Evolutionary conservation across 164 flowering plant genomes (phyloP).

Genomic region (Cinnamomum chago): DNA sequence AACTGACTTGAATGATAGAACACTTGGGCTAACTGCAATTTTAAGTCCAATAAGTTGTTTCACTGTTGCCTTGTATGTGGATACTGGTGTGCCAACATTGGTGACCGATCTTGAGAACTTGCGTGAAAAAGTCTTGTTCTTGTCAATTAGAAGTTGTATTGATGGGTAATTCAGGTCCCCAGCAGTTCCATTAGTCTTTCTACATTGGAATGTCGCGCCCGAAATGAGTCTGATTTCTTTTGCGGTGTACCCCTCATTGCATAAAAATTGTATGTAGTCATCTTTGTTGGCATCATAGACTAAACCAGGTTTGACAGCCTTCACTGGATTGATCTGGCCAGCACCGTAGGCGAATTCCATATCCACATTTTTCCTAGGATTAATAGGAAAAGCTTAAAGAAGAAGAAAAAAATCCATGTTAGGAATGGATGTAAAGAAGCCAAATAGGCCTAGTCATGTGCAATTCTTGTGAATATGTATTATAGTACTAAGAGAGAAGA

Average conservation of each 20-base stretch:
- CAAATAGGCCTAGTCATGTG: background rate
- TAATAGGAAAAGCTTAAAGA: slow-evolving; percentile 42
- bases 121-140: slow-evolving; percentile 1
- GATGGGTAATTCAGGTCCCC: slow-evolving; percentile 68
- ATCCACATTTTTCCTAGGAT: background rate
- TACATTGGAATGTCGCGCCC: slow-evolving; percentile 35
- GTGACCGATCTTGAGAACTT: slow-evolving; percentile 52
- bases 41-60: slow-evolving; percentile 21
- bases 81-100: slow-evolving; percentile 53
- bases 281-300: slow-evolving; percentile 44
- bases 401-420: background rate
- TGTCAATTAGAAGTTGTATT: slow-evolving; percentile 17
- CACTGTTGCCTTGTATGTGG: slow-evolving; percentile 38
- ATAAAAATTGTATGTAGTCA: slow-evolving; percentile 46
- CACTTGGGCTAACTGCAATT: slow-evolving; percentile 32
- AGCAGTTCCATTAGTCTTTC: slow-evolving; percentile 22
- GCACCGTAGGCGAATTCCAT: slow-evolving; percentile 57
- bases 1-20: slow-evolving; percentile 28
- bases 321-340: slow-evolving; percentile 49
- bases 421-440: too few relatives aligned
- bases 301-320: slow-evolving; percentile 49
- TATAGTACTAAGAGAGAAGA: too few relatives aligned
- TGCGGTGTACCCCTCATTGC: slow-evolving; percentile 43
- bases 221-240: slow-evolving; percentile 27
- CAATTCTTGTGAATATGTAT: too few relatives aligned